phyloP scores from a whole-genome alignment of 2,329 filamentous ascomycete species.

The Fonsecaea monophora region DNA sequence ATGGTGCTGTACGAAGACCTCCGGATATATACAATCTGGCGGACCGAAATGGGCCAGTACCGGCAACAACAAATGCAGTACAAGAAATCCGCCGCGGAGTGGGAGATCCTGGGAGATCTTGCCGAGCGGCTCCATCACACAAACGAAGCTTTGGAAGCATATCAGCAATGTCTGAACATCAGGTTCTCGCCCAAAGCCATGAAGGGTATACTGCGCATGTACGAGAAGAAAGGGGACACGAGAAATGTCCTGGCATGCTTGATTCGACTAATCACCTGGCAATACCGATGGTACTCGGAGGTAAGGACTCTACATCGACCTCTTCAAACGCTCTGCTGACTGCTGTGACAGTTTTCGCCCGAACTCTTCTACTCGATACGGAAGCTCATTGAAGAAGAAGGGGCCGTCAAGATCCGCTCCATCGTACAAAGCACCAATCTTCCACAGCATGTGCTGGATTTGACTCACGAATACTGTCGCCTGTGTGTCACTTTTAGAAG shows the following conservation, averaged over 20 bases:
- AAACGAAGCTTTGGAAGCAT: slow-evolving; percentile 91
- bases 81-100: slow-evolving; percentile 95
- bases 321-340: slow-evolving; percentile 32
- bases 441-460: slow-evolving; percentile 87
- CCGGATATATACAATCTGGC: slow-evolving; percentile 98
- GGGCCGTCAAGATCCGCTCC: slow-evolving; percentile 93
- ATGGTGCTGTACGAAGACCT: slow-evolving; percentile 99
- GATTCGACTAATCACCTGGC: slow-evolving; percentile 93
- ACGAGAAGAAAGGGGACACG: slow-evolving; percentile 78
- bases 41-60: slow-evolving; percentile 96
- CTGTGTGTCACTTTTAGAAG: slow-evolving; percentile 94
- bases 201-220: slow-evolving; percentile 79
- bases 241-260: slow-evolving; percentile 82
- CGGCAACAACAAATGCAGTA: slow-evolving; percentile 92
- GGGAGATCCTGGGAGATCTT: slow-evolving; percentile 94
- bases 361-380: slow-evolving; percentile 86
- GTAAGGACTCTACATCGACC: slow-evolving; percentile 50
- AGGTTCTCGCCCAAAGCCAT: slow-evolving; percentile 94
- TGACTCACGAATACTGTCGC: slow-evolving; percentile 95
- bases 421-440: slow-evolving; percentile 96
- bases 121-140: slow-evolving; percentile 91
- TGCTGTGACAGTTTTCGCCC: slow-evolving; percentile 74
- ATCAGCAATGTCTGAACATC: slow-evolving; percentile 82
- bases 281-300: slow-evolving; percentile 99
- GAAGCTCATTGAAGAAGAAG: slow-evolving; percentile 94